phyloP scores from a whole-genome alignment of 495 filamentous ascomycete genomes.

The Xylaria palmicola region DNA sequence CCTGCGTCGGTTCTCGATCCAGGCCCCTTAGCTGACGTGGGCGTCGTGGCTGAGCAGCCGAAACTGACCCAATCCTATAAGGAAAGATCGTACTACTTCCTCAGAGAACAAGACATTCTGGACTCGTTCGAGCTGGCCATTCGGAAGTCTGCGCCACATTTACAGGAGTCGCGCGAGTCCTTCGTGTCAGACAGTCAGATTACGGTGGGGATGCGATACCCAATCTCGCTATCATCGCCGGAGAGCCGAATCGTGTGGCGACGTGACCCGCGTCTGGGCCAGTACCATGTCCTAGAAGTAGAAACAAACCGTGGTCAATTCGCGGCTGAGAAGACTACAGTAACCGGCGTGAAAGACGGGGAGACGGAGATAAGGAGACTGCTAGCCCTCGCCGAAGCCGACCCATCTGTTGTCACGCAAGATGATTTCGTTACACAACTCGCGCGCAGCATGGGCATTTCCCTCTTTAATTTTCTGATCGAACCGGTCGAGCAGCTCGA shows the following conservation, averaged over 20 bases:
- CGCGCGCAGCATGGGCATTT: background rate
- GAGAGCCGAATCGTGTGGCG: slow-evolving; percentile 5
- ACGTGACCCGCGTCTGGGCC: slow-evolving; percentile 1
- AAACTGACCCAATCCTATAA: background rate
- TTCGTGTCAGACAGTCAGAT: slow-evolving; percentile 1
- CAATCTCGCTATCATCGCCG: background rate
- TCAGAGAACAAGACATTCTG: slow-evolving; percentile 13
- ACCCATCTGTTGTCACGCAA: background rate
- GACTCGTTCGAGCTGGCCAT: slow-evolving; percentile 15
- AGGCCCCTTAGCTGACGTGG: slow-evolving; percentile 34
- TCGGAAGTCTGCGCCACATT: background rate
- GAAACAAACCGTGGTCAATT: background rate
- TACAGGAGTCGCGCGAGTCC: background rate
- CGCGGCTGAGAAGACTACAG: background rate
- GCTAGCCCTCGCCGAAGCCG: background rate
- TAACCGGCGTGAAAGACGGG: background rate
- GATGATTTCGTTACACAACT: background rate
- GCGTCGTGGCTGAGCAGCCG: slow-evolving; percentile 19
- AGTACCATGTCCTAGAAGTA: background rate
- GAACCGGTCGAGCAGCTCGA: slow-evolving; percentile 48
- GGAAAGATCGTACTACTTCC: background rate
- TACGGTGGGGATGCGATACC: background rate
- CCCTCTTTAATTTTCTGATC: slow-evolving; percentile 30
- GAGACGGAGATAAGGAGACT: background rate
- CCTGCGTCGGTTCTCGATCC: slow-evolving; percentile 34